Base-by-base conservation (phyloP, 106 monocot genomes). In the Dioscorea dumetorum region DNA sequence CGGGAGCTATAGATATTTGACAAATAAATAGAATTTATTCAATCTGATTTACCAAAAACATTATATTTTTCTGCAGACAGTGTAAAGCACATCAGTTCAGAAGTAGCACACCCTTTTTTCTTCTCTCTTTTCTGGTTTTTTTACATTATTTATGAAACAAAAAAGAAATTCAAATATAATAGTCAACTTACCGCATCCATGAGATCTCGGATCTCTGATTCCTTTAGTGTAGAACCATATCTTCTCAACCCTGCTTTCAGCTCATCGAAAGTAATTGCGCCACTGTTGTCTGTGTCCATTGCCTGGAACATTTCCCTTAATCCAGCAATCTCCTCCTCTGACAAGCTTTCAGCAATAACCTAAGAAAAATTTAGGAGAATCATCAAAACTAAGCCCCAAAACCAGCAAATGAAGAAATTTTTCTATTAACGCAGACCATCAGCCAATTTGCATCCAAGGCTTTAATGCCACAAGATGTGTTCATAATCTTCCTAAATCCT, bases 271-370 rank as follows among this genome's bases (percentile, higher is more conserved):
- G 91, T 82, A 34, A 87, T 91, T 60, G 82, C 91, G 48, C 87
- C 84, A 49, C 84, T 84, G 67, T 75, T 82, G 60, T 84, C 84
- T 0, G 87, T 82, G 67, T 87, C 91, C 87, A 91, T 82, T 60
- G 84, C 82, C 57, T 70, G 64, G 64, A 91, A 91, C 84, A 91
- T 87, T 78, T 87, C 84, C 66, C 75, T 84, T 35, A 94, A 59
- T 49, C 94, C 94, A 70, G 87, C 87, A 72, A 83, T 87, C 69
- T 87, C 83, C 67, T 87, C 87, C 64, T 87, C 82, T 14, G 82
- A 87, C 2, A 87, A 79, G 62, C 81, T 79, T 33, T 85, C 79
- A 63, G 81, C 84, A 67, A 84, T 85, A 13, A 88, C 81, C 84
- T 84, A 56, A 61, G 48, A 52, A 51, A 13, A 49, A 11, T 41